Base-by-base conservation (phyloP, 768 basidiomycete genomes). In the Boletus tylopilopsis region DNA sequence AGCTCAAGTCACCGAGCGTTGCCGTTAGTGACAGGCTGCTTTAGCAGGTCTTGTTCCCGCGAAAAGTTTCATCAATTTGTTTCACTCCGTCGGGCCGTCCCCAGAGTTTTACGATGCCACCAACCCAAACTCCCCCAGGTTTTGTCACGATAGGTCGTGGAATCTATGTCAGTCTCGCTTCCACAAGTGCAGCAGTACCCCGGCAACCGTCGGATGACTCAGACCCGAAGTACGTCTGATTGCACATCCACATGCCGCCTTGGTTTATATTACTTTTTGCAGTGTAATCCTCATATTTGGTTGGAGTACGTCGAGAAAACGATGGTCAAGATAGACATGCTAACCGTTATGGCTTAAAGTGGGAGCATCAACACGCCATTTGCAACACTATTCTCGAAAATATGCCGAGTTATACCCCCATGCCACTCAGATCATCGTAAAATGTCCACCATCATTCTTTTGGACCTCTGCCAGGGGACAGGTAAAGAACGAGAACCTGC, bases 281-380 rank as follows among this genome's bases (percentile, higher is more conserved):
- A 65, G 64, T 11, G 53, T 68, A 9, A 68, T 65, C 38, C 58
- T 65, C 15, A 57, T 65, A 15, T 66, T 65, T 18, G 66, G 64
- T 21, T 65, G 66, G 64, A 61, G 64, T 65, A 34, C 24, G 64
- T 53, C 18, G 21, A 16, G 24, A 12, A 6, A 22, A 19, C 13
- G 15, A 27, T 2, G 2, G 5, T 9, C 9, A n/a, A 39, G 8
- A 27, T 2, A 38, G 10, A 30, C 29, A n/a, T 29, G n/a, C 2
- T 42, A 25, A 54, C 23, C n/a, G 2, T 30, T 24, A 3, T 15
- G 6, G 19, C 19, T 4, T 33, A 65, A 30, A 30, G 64, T 65
- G 63, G 64, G 60, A 18, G 66, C 60, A 3, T 27, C 36, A 15
- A 66, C 61, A 24, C 66, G 56, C 16, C 60, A 65, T 41, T 38